Evolutionary conservation across 805 yeast genomes (phyloP).

Genomic region (Metschnikowia koreensis): DNA sequence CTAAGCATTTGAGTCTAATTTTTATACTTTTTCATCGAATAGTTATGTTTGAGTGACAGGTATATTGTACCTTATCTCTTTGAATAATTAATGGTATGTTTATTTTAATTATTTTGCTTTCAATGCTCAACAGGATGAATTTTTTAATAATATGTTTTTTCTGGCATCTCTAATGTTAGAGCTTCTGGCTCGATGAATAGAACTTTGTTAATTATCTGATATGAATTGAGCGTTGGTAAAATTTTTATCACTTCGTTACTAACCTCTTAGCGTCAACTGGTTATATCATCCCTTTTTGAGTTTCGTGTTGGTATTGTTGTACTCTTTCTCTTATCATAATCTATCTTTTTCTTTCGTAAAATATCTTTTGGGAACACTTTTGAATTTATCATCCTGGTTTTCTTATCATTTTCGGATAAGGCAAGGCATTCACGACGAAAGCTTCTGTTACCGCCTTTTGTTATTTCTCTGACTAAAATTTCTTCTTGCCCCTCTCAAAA

Average conservation of each 20-base stretch:
- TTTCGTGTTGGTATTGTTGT: background rate
- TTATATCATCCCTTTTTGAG: background rate
- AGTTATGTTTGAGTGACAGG: background rate
- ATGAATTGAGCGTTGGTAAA: background rate
- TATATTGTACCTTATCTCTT: background rate
- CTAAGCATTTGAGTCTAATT: background rate
- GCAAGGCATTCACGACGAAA: too few relatives aligned
- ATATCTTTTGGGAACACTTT: too few relatives aligned
- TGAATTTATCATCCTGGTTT: too few relatives aligned
- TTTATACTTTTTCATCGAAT: background rate
- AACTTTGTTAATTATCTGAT: conserved; percentile 71
- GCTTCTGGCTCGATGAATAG: conserved; percentile 77
- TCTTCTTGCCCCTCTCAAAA: too few relatives aligned
- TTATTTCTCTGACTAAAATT: too few relatives aligned
- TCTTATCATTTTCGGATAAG: too few relatives aligned
- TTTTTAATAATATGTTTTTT: conserved; percentile 53
- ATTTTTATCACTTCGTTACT: background rate
- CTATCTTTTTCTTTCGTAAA: too few relatives aligned
- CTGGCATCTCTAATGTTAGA: conserved; percentile 95
- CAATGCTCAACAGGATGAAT: conserved; percentile 32
- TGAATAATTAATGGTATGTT: conserved; percentile 1
- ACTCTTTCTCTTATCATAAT: background rate
- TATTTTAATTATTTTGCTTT: conserved; percentile 1
- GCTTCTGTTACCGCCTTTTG: too few relatives aligned
- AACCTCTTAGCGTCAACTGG: conserved; percentile 1